Evolutionary conservation across 2,329 filamentous ascomycete species (phyloP).

Genomic region (Rhinocladiella similis): DNA sequence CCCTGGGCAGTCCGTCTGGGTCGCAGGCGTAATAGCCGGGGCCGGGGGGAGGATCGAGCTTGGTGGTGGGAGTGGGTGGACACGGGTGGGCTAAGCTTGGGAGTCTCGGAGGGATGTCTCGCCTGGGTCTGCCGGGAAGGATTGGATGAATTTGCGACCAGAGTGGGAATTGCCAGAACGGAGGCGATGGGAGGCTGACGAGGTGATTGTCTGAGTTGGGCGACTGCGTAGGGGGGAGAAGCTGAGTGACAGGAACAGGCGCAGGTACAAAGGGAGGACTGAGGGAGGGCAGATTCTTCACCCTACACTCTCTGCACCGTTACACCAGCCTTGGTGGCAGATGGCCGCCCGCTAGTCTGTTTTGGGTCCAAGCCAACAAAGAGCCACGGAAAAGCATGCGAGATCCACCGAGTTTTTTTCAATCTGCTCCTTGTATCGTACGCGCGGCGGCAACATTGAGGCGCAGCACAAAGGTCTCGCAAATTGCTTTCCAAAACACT

Average conservation of each 20-base stretch:
- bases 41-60: neutral
- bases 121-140: neutral
- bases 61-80: neutral
- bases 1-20: neutral
- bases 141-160: neutral
- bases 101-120: neutral
- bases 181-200: neutral
- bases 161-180: neutral
- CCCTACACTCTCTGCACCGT: no score
- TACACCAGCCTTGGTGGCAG: no score
- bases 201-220: no score
- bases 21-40: neutral
- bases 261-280: no score
- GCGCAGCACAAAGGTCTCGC: neutral
- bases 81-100: neutral
- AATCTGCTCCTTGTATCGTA: neutral
- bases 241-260: no score
- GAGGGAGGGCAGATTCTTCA: no score
- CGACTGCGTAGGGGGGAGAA: no score
- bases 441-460: slow-evolving; percentile 1
- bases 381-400: neutral
- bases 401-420: neutral
- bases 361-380: neutral
- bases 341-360: neutral
- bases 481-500: slow-evolving; percentile 3